Conservation (phyloP, 306 rosid genomes). For the apple (Malus domestica) region DNA sequence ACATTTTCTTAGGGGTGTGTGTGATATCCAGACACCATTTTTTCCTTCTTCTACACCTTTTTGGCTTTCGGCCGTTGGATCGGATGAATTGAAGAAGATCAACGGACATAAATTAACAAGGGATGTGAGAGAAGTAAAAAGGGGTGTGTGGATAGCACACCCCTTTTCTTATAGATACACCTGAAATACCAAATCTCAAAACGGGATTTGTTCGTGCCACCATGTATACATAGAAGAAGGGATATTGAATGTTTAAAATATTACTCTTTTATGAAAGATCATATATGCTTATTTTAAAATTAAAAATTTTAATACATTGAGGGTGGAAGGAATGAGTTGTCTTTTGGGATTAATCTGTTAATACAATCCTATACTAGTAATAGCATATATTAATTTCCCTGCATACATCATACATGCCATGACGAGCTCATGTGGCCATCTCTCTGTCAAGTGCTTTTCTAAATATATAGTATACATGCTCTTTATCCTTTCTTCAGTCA, state of each 20-base stretch:
- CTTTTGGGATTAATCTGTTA: neutral
- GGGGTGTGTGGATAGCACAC: too few relatives aligned
- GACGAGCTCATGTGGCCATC: constrained; percentile 7
- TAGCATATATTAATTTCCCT: too few relatives aligned
- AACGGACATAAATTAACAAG: too few relatives aligned
- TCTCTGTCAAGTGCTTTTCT: constrained; percentile 10
- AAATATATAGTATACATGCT: neutral
- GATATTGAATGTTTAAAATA: neutral
- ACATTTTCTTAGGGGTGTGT: too few relatives aligned
- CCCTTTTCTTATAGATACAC: neutral
- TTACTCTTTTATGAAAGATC: neutral
- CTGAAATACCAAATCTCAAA: neutral
- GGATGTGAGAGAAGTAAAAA: too few relatives aligned
- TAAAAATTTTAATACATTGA: neutral
- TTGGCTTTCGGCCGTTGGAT: too few relatives aligned
- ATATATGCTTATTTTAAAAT: neutral
- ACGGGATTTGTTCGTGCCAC: neutral
- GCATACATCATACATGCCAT: neutral
- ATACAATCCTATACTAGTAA: neutral
- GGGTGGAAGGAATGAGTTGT: constrained; percentile 10
- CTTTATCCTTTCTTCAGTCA: neutral
- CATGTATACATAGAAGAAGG: neutral
- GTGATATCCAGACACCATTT: too few relatives aligned
- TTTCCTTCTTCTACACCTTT: too few relatives aligned
- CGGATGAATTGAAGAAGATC: too few relatives aligned